A percentile compares a stretch with the other conserved stretches of the same genome.
Evolutionary conservation across 345 rosid genomes (phyloP).

Genomic region (Sonneratia caseolaris): DNA sequence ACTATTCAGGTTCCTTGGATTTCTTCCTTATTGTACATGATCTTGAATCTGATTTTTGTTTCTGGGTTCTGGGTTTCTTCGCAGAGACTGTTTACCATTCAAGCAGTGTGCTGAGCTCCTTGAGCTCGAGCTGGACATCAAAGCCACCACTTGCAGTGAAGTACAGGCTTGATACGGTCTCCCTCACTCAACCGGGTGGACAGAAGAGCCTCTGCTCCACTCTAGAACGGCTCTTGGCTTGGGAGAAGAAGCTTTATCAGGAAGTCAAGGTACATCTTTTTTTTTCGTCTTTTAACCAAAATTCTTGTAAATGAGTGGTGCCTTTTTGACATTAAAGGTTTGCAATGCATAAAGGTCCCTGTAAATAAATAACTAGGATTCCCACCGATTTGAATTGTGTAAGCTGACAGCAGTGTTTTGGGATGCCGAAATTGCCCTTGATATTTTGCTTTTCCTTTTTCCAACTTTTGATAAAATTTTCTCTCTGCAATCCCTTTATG

Average conservation of each 20-base stretch:
- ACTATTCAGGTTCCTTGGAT: neutral
- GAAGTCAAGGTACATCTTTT: slow-evolving; percentile 66
- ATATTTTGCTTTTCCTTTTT: slow-evolving; percentile 1
- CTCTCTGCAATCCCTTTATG: slow-evolving; percentile 3
- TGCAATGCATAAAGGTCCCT: neutral
- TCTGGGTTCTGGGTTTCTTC: neutral
- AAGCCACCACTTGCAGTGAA: slow-evolving; percentile 93
- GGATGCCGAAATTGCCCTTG: slow-evolving; percentile 5
- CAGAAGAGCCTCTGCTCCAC: slow-evolving; percentile 77
- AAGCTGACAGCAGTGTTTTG: slow-evolving; percentile 21
- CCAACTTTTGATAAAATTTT: neutral
- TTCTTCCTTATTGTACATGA: slow-evolving; percentile 1
- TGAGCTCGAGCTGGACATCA: slow-evolving; percentile 94
- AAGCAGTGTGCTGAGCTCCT: slow-evolving; percentile 64
- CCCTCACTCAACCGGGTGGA: slow-evolving; percentile 49
- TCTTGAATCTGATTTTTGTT: neutral
- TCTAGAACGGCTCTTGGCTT: slow-evolving; percentile 80
- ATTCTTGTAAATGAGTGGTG: neutral
- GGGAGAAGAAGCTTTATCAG: slow-evolving; percentile 92
- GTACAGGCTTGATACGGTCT: slow-evolving; percentile 58
- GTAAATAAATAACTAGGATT: slow-evolving; percentile 19
- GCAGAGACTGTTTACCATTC: slow-evolving; percentile 97
- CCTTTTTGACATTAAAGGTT: neutral
- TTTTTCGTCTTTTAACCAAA: neutral
- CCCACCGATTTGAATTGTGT: slow-evolving; percentile 23